Base-by-base conservation (phyloP, 139 green algal genomes). In the Asterochloris erici region DNA sequence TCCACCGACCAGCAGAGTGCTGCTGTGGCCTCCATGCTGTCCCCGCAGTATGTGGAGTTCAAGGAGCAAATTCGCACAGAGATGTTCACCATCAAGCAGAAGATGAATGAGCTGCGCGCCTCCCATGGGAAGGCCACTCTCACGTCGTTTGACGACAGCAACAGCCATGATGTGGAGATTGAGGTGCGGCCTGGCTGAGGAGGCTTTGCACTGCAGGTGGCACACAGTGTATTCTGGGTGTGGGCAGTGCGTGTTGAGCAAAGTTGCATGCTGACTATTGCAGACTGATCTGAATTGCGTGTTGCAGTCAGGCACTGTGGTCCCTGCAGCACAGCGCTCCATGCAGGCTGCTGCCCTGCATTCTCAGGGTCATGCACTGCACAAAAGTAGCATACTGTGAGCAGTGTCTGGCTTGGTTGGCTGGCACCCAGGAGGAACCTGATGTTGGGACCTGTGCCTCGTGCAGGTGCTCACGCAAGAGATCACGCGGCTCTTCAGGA, bases 81-180 rank as follows among this genome's bases (percentile, higher is more conserved):
- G 71, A 92, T 94, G 87, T 66, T 84, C 28, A 73, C 27, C 75
- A 93, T 94, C 68, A 86, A 89, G 75, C 80, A 90, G 78, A 85
- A 85, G n/a, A 94, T 94, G 90, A 80, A 69, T 12, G 90, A 93
- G 83, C 82, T 94, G 81, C 78, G 84, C 12, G 29, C 54, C 6
- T 16, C 90, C 26, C 77, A 85, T 68, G 82, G 82, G 68, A 82
- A 79, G 26, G 90, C 90, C 47, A 80, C 84, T 10, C 75, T 94
- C 38, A 90, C 79, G 47, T 88, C 64, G 16, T 94, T 94, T 86
- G 90, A 93, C 73, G 90, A 94, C 85, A 88, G 62, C 23, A 74
- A 69, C 77, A 84, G 86, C 79, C 77, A 84, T 11, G 89, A 94
- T 62, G 79, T 87, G 74, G 86, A 88, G 73, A 89, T 91, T 68